Base-by-base conservation (phyloP, 306 rosid genomes). In the Malus orientalis region DNA sequence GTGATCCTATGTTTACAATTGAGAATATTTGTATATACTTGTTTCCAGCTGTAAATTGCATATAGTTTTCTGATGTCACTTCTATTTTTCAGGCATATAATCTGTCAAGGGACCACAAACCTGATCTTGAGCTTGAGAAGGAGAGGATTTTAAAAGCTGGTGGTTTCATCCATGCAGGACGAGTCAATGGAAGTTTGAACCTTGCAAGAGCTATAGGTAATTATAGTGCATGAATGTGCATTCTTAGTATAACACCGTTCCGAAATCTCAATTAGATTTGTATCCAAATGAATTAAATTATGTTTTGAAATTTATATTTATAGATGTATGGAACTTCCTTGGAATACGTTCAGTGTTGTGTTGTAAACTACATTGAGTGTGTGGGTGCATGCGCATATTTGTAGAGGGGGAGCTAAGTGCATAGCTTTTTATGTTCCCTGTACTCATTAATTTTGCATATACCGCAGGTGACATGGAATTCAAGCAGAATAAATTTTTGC, bases 161-260 rank as follows among this genome's bases (percentile, higher is more conserved):
- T 64, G 97, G 99, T 71, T 95, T 92, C 81, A 95, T 95, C 77
- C 97, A 92, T 55, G 97, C 97, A 9, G 99, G 99, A 75, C 88
- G 99, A 54, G 93, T 95, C 76, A 95, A 95, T 89, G 99, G 99
- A 78, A 92, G 96, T 85, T 84, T 95, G 85, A 92, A 92, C 88
- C 97, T 95, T 76, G 90, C 99, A 57, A 92, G 99, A 82, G 99
- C 99, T 82, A 95, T 95, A 82, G 99, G 97, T 90, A 81, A 47
- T 33, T 58, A 77, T 29, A 66, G 78, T 71, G 53, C 32, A 27
- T 74, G 55, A 65, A 27, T 53, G 76, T 22, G 76, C 67, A 80
- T 23, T 38, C 15, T 19, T 44, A 25, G 16, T 29, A 45, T 25
- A 16, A 59, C 60, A 22, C 67, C 11, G 2, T 40, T 53, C 19